Conservation (phyloP, 441 rosid species). For the Euphorbia corollata region DNA sequence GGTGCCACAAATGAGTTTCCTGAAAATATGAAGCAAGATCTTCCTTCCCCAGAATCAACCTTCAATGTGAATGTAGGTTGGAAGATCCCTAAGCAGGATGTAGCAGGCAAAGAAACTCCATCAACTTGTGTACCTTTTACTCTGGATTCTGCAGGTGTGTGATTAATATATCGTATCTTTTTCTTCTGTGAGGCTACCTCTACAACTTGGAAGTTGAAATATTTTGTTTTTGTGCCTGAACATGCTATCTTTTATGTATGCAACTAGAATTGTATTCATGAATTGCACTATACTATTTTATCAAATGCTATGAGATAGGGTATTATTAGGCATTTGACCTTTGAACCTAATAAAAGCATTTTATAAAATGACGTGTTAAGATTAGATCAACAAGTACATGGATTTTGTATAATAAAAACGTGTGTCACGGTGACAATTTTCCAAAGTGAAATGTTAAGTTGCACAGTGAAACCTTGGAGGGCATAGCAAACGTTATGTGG, state of each 20-base stretch:
- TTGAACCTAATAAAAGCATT: not conserved
- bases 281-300: not conserved
- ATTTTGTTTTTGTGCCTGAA: not conserved
- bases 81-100: conserved; percentile 25
- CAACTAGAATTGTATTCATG: conserved; percentile 4
- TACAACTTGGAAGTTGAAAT: not conserved
- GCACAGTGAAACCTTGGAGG: not conserved
- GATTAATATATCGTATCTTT: conserved; percentile 13
- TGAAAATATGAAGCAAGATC: conserved; percentile 26
- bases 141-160: conserved; percentile 35
- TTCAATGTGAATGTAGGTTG: conserved; percentile 22
- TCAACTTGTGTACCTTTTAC: conserved; percentile 25
- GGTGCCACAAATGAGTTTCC: conserved; percentile 23
- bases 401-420: not conserved
- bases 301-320: not conserved
- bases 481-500: not conserved
- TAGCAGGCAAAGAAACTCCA: conserved; percentile 24
- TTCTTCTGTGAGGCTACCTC: conserved; percentile 12
- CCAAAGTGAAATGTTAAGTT: not conserved
- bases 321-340: not conserved
- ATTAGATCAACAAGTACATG: not conserved
- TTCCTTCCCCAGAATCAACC: conserved; percentile 29
- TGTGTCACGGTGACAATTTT: not conserved
- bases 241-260: not conserved
- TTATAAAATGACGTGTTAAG: not conserved